A percentile compares a stretch with the other conserved stretches of the same genome.
Evolutionary conservation across 257 asterid species (phyloP).

Genomic region (Scutellaria minor): DNA sequence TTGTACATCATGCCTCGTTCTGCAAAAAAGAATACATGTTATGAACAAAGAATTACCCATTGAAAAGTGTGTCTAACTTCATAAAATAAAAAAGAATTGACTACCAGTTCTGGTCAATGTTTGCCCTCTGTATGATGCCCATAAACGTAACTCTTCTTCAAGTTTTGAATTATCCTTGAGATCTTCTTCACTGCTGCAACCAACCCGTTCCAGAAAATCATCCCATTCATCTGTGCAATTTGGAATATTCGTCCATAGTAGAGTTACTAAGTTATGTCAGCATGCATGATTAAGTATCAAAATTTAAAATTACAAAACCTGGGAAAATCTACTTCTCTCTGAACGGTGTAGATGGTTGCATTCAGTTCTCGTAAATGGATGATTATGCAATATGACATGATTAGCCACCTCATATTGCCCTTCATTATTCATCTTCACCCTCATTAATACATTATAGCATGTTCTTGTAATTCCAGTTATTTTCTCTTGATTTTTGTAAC

Average conservation of each 20-base stretch:
- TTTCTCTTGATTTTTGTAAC: too few species aligned
- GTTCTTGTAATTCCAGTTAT: too few species aligned
- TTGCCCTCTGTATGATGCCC: constrained; percentile 99
- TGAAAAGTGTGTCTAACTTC: background rate
- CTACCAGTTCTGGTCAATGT: constrained; percentile 94
- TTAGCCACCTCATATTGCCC: too few species aligned
- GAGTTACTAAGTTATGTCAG: constrained; percentile 23
- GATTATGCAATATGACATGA: too few species aligned
- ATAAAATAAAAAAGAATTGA: constrained; percentile 29
- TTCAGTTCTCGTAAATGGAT: too few species aligned
- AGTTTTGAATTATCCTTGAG: constrained; percentile 58
- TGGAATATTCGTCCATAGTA: constrained; percentile 30
- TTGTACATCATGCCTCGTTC: constrained; percentile 99
- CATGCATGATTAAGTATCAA: constrained; percentile 29
- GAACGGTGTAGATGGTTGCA: too few species aligned
- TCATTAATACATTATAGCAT: too few species aligned
- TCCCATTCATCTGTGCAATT: constrained; percentile 83
- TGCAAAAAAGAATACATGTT: constrained; percentile 35
- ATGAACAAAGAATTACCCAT: constrained; percentile 23
- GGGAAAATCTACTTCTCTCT: constrained; percentile 95
- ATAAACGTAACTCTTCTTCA: constrained; percentile 89
- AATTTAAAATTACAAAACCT: constrained; percentile 48
- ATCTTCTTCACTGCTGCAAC: constrained; percentile 72
- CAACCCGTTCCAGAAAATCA: constrained; percentile 82
- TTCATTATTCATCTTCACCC: too few species aligned